A percentile compares a stretch with the other conserved stretches of the same genome.
Conservation (phyloP, 768 basidiomycete species). For the Pulveroboletus sp. region DNA sequence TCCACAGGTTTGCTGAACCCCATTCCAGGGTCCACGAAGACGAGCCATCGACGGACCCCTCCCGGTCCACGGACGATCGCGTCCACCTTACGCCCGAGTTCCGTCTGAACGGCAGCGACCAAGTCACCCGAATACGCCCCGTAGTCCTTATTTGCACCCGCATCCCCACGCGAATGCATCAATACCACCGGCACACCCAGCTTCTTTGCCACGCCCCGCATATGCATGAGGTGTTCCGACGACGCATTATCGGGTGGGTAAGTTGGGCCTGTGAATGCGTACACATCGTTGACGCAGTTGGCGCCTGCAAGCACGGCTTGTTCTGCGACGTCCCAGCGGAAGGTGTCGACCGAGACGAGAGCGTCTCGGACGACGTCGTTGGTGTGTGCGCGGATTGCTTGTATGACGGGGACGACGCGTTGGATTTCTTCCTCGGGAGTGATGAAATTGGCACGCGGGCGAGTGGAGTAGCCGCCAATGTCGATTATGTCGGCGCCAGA, state of each 20-base stretch:
- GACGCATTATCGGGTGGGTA: slow-evolving; percentile 35
- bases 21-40: slow-evolving; percentile 88
- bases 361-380: slow-evolving; percentile 6
- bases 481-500: slow-evolving; percentile 80
- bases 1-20: slow-evolving; percentile 89
- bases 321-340: slow-evolving; percentile 20
- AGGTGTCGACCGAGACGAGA: slow-evolving; percentile 29
- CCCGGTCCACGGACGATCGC: slow-evolving; percentile 60
- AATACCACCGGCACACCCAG: slow-evolving; percentile 78
- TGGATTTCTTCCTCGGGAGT: slow-evolving; percentile 63
- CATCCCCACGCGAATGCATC: slow-evolving; percentile 94
- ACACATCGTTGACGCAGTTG: slow-evolving; percentile 92
- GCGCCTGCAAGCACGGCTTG: slow-evolving; percentile 75
- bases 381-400: slow-evolving; percentile 46
- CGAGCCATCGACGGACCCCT: slow-evolving; percentile 82
- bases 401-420: slow-evolving; percentile 72
- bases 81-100: slow-evolving; percentile 70
- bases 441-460: slow-evolving; percentile 74
- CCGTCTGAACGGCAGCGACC: slow-evolving; percentile 63
- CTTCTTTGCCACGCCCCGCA: slow-evolving; percentile 65
- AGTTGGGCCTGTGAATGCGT: slow-evolving; percentile 69
- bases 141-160: slow-evolving; percentile 71
- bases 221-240: slow-evolving; percentile 45
- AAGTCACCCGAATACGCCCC: slow-evolving; percentile 46
- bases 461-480: slow-evolving; percentile 91